Evolutionary conservation across 208 protist species (phyloP).

Genomic region (Trypanosoma theileri): DNA sequence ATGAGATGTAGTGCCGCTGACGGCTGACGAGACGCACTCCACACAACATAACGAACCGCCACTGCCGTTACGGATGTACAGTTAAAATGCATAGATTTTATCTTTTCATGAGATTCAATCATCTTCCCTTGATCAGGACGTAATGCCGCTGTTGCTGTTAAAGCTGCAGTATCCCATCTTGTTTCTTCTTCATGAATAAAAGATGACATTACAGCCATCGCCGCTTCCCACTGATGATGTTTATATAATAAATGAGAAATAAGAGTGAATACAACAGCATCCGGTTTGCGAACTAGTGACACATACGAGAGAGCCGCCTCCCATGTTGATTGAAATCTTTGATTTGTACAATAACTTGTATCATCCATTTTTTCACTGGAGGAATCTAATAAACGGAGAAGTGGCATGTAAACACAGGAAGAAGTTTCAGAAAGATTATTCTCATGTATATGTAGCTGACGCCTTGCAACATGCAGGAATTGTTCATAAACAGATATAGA

Average conservation of each 20-base stretch:
- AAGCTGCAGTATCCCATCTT: neutral
- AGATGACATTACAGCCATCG: constrained; percentile 11
- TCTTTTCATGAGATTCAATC: neutral
- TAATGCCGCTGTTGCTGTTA: no score
- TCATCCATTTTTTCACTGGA: neutral
- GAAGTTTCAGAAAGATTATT: constrained; percentile 9
- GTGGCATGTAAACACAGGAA: constrained; percentile 20
- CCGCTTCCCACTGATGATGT: constrained; percentile 25
- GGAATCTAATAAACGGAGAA: constrained; percentile 14
- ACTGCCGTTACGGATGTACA: constrained; percentile 25
- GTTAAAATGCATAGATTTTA: neutral
- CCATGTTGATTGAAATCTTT: constrained; percentile 2
- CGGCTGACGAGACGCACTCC: constrained; percentile 4
- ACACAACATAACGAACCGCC: constrained; percentile 21
- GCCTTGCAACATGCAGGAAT: constrained; percentile 23
- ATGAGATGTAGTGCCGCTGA: constrained; percentile 15
- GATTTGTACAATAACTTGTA: neutral
- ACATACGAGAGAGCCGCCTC: constrained; percentile 17
- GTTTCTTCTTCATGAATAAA: neutral
- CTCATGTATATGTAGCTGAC: constrained; percentile 3
- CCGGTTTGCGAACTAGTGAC: constrained; percentile 14
- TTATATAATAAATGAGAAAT: constrained; percentile 11
- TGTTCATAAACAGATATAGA: constrained; percentile 30
- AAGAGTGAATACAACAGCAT: constrained; percentile 20
- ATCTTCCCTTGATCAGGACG: neutral